Evolutionary conservation across 78 protist species (phyloP).

Genomic region (Dictyostelium intermedium): DNA sequence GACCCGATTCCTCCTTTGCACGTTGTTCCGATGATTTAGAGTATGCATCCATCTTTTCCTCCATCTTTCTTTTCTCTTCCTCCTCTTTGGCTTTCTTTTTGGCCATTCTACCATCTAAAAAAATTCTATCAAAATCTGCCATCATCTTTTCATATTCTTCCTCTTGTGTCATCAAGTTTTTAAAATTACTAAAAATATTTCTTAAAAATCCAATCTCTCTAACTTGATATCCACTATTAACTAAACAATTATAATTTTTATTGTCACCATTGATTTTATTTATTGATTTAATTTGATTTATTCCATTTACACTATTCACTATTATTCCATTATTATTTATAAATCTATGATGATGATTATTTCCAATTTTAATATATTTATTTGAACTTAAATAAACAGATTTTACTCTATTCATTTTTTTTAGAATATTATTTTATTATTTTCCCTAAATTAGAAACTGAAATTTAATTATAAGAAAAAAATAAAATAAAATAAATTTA

Average conservation of each 20-base stretch:
- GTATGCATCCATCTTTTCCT: neutral
- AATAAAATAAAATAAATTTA: neutral
- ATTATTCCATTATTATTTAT: neutral
- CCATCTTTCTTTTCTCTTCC: neutral
- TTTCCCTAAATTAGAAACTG: neutral
- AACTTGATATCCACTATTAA: neutral
- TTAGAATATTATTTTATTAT: neutral
- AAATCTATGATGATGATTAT: neutral
- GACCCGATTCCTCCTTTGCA: neutral
- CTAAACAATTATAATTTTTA: neutral
- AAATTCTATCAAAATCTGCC: neutral
- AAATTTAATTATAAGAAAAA: neutral
- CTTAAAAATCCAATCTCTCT: neutral
- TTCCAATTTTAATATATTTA: neutral
- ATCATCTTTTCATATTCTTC: neutral
- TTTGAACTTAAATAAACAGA: neutral
- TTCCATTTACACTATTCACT: neutral
- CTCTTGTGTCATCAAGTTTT: neutral
- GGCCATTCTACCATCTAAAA: neutral
- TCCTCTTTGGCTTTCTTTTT: neutral
- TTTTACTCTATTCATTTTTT: conserved; percentile 13
- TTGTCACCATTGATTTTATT: neutral
- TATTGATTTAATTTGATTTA: neutral
- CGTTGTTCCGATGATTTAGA: neutral
- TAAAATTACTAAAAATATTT: neutral